Evolutionary conservation across 148 eudicot species (phyloP).

Genomic region (Diospyros kaki): DNA sequence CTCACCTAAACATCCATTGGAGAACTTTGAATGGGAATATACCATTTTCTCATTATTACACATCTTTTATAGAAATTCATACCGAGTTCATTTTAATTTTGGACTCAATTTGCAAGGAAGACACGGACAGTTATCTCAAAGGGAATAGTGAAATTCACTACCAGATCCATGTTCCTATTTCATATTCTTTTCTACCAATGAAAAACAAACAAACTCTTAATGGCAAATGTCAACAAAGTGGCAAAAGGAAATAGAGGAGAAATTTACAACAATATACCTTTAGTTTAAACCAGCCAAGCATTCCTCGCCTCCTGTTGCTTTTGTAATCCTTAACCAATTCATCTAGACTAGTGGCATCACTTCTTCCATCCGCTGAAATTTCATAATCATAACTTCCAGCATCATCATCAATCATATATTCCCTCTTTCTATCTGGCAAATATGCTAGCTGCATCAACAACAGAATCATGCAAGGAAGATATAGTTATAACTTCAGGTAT

Average conservation of each 20-base stretch:
- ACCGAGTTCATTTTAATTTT: too few species aligned
- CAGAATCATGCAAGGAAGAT: not conserved
- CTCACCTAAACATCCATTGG: too few species aligned
- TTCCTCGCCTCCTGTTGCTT: constrained; percentile 34
- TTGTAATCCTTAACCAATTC: constrained; percentile 37
- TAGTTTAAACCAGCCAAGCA: constrained; percentile 44
- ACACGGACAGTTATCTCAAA: not conserved
- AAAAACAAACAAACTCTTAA: not conserved
- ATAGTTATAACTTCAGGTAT: constrained; percentile 6
- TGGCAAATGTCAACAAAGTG: not conserved
- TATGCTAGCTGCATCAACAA: constrained; percentile 34
- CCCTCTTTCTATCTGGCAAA: constrained; percentile 42
- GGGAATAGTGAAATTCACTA: not conserved
- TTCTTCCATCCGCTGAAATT: constrained; percentile 24
- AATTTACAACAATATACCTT: constrained; percentile 21
- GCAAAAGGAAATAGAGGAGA: constrained; percentile 3
- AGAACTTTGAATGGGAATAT: too few species aligned
- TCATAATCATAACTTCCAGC: constrained; percentile 36
- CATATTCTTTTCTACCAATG: not conserved
- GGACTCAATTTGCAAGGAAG: not conserved
- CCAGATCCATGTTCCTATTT: not conserved
- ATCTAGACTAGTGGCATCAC: constrained; percentile 24
- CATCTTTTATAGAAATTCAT: too few species aligned
- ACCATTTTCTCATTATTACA: too few species aligned
- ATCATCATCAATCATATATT: constrained; percentile 35